Evolutionary conservation across 192 early-diverging fungal species (phyloP), one percentile per base, ranked within the genome.

Genomic region (Backusella sp.): DNA sequence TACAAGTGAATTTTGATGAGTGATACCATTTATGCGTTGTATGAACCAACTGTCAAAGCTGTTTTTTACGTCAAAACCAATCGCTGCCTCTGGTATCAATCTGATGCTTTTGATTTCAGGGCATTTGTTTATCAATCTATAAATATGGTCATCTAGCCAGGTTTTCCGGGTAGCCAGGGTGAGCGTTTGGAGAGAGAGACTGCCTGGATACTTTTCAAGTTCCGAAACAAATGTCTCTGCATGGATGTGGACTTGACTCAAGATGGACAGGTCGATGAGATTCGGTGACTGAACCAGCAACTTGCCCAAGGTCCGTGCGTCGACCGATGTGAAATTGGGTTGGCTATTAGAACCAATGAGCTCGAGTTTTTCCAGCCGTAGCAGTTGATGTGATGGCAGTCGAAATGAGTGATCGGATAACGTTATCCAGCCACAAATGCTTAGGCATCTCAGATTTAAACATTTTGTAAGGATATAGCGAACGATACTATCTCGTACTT

Each of bases 341-440:
- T 65, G 56, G 6, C 35, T 35, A 6, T 19, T 8, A 2, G 72
- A 56, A 14, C 56, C 72, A 65, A 73, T 17, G 2, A 73, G 36
- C 7, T 49, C 44, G 21, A 71, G 39, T 14, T 41, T 71, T 14
- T 65, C 35, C 6, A 73, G 4, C 2, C 34, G 19, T 32, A 71
- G 7, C 6, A 39, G 15, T 30, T 44, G 39, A 4, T 41, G 15
- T 30, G 70, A 17, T 6, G 21, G 11, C 32, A 71, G 9, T 26
- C 53, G 28, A 17, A 73, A n/a, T 21, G 70, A 62, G 9, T 77
- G 76, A 30, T 73, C 35, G 3, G 76, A 73, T 34, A 77, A 36
- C 3, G 76, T 77, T 4, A 42, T 30, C 76, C 76, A 77, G 30
- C 76, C 76, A 26, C 32, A 30, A 14, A 77, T 65, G 3, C 59